Evolutionary conservation across 1,284 basidiomycete genomes (phyloP), one percentile per base, ranked within the genome.

Genomic region (Cryptococcus jaspeensis): DNA sequence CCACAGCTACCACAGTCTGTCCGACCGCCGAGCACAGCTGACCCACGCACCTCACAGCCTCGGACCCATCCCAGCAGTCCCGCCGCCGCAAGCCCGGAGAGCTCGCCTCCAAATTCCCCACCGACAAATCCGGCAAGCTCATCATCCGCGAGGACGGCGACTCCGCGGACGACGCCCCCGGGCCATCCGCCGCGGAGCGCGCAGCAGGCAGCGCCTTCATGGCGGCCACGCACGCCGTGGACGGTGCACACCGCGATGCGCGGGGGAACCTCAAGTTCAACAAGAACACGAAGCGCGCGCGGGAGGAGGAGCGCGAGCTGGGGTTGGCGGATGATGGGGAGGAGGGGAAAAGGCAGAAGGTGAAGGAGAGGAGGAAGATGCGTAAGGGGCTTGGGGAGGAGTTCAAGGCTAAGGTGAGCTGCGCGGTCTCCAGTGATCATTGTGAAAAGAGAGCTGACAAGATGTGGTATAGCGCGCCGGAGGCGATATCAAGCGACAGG

Each of bases 211-310:
- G 80, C 12, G 93, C 92, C 1, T 99, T 95, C 77, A 84, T 84
- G 55, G 90, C 95, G 73, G 87, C 87, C 11, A 89, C 89, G 5
- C 47, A 32, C 15, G 61, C 66, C 37, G 85, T 86, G 28, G 95
- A 98, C 71, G 96, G 95, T 6, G 91, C 92, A 77, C 87, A 84
- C 1, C 85, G 92, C 35, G 90, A 90, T 37, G 81, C 86, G 1
- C 86, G 86, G 59, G 96, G 96, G 18, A 85, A 84, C 38, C 80
- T 98, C 72, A 95, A 92, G 78, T 96, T 98, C 80, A 92, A 97
- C 81, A 98, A 98, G 79, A 90, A 97, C 71, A 95, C 90, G 25
- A 95, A 94, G 79, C 90, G 92, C 70, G 84, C 89, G 56, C 79
- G 92, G 59, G 82, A 87, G 52, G 83, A 84, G 39, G 81, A 83